phyloP scores from a whole-genome alignment of 2,329 filamentous ascomycete species.

The Monilinia fructicola region DNA sequence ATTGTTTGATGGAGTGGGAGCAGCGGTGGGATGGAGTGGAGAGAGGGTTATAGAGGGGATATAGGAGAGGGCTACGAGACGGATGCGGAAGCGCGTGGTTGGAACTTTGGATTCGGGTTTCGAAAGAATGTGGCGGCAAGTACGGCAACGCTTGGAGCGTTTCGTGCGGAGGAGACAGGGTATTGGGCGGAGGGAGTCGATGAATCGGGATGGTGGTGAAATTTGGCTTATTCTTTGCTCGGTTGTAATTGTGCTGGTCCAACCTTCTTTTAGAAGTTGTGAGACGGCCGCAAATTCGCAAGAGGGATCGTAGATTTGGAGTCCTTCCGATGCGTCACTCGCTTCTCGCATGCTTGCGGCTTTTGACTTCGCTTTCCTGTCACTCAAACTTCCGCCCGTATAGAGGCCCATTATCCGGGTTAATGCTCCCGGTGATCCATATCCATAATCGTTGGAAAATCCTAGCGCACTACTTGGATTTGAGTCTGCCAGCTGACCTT shows the following conservation, averaged over 20 bases:
- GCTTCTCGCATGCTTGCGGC: constrained; percentile 80
- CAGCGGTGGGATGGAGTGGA: constrained; percentile 51
- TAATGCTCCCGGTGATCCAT: constrained; percentile 75
- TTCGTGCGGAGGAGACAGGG: constrained; percentile 85
- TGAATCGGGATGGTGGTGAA: constrained; percentile 56
- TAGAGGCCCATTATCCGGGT: constrained; percentile 92
- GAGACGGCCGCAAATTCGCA: constrained; percentile 60
- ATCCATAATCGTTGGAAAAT: constrained; percentile 55
- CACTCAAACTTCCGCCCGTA: constrained; percentile 61
- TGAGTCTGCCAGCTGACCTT: constrained; percentile 68
- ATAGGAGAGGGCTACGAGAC: constrained; percentile 82
- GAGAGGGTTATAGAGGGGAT: constrained; percentile 79
- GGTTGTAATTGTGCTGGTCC: constrained; percentile 60
- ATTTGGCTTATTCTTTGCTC: constrained; percentile 55
- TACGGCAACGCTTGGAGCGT: constrained; percentile 86
- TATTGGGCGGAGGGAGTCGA: constrained; percentile 74
- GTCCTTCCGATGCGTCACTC: constrained; percentile 66
- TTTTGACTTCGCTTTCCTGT: constrained; percentile 66
- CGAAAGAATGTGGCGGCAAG: constrained; percentile 91
- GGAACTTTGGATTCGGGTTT: constrained; percentile 90
- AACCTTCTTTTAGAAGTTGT: constrained; percentile 56
- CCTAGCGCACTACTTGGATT: constrained; percentile 55
- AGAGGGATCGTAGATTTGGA: constrained; percentile 51
- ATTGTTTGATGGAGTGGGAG: constrained; percentile 1
- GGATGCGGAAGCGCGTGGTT: constrained; percentile 88